Evolutionary conservation across 2,329 filamentous ascomycete species (phyloP), one percentile per base, ranked within the genome.

Genomic region (Aphanoascus verrucosus): DNA sequence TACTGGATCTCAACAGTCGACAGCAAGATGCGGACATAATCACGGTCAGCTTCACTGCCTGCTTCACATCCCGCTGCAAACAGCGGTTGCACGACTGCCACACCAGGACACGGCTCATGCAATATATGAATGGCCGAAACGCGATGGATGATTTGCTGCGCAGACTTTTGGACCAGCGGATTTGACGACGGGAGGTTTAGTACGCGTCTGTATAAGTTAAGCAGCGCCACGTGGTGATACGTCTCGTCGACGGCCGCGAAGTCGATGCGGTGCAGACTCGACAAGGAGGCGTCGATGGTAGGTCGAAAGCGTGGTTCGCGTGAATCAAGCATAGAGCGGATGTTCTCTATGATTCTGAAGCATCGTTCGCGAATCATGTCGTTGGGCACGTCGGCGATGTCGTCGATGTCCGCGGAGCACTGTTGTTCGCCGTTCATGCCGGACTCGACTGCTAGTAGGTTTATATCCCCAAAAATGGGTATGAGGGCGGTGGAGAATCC

Each of bases 51-150:
- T 1, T 64, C 59, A 14, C 63, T 70, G 7, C 71, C 67, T 0
- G 80, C 81, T 63, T 84, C 81, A 61, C 80, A 83, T 1, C 79
- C 75, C 1, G 80, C 77, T 8, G 81, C 79, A 59, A 84, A 84
- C 1, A 84, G 68, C 1, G 81, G 81, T 79, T 81, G 84, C 1
- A 84, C 71, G 35, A 84, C 68, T 1, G 81, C 81, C 1, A 78
- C 75, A 77, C 83, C 82, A 0, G 81, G 81, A 0, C 81, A 60
- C 8, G 58, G 57, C 48, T 57, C 57, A 11, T 51, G 42, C 19
- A 58, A 40, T 31, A 60, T 56, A 28, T 55, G 56, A 31, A 58
- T 55, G 9, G 55, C 54, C 3, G 55, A 56, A 8, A 57, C 47
- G 12, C 52, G 55, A 3, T 40, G 40, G 44, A 60, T 58, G 23